phyloP scores from a whole-genome alignment of 306 rosid genomes.

The Herpetospermum pedunculosum region DNA sequence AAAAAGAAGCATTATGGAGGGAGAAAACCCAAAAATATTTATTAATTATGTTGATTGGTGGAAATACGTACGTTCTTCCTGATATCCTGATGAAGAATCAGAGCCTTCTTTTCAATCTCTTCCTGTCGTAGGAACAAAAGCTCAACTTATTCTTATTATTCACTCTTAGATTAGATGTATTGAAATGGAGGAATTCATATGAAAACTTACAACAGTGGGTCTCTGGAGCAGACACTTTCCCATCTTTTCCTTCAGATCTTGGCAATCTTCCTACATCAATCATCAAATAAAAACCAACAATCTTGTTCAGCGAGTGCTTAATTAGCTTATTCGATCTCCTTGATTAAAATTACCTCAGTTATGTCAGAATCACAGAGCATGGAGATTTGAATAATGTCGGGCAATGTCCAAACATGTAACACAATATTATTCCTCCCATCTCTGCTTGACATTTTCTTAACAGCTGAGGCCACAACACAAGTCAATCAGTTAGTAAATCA shows the following conservation, averaged over 20 bases:
- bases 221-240: constrained; percentile 25
- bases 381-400: constrained; percentile 29
- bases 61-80: constrained; percentile 44
- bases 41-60: no score
- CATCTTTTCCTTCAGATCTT: constrained; percentile 41
- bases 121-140: constrained; percentile 21
- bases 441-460: constrained; percentile 7
- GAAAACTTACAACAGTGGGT: constrained; percentile 57
- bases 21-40: neutral
- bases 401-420: constrained; percentile 39
- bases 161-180: neutral
- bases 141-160: neutral
- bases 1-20: neutral
- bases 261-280: constrained; percentile 58
- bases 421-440: constrained; percentile 9
- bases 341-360: no score
- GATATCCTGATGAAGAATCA: constrained; percentile 41
- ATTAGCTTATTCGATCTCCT: neutral
- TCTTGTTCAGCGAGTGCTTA: neutral
- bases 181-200: neutral
- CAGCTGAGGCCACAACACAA: constrained; percentile 25
- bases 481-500: neutral
- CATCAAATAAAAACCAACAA: neutral
- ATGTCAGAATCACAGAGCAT: constrained; percentile 54
- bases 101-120: constrained; percentile 61